These are phyloP conservation scores for Pythium aristosporum DNA, from an alignment of 352 stramenopile genomes.

Conservation along the genomic window DNA sequence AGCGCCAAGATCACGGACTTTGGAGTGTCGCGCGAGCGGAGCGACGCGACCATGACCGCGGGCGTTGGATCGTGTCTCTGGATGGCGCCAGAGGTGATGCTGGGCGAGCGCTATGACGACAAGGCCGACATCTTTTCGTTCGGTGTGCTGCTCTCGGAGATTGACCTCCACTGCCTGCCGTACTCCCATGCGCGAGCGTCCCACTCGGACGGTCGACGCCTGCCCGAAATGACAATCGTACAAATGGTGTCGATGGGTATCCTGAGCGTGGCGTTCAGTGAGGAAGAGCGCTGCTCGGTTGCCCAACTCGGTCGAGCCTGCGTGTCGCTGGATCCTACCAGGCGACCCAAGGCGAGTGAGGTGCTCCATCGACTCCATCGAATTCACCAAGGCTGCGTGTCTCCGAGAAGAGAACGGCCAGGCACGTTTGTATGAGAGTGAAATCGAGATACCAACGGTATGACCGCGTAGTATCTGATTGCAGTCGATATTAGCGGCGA, in stretches of 20 bases:
- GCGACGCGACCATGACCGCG: conserved; percentile 16
- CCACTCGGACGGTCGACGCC: conserved; percentile 2
- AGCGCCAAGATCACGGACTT: conserved; percentile 38
- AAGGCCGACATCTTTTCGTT: conserved; percentile 35
- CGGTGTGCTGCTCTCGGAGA: conserved; percentile 32
- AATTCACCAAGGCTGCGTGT: neutral
- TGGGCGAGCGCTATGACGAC: conserved; percentile 30
- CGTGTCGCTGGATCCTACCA: conserved; percentile 11
- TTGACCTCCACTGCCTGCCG: conserved; percentile 26
- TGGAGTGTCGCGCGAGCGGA: conserved; percentile 23
- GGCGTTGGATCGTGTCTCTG: conserved; percentile 25
- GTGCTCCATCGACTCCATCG: conserved; percentile 16
- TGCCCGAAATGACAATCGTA: conserved; percentile 14
- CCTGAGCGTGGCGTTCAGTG: conserved; percentile 17
- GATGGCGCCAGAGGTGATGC: conserved; percentile 37
- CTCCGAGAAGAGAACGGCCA: neutral
- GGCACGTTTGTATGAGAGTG: neutral
- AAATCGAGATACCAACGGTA: no score
- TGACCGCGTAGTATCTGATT: no score
- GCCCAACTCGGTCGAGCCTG: conserved; percentile 9
- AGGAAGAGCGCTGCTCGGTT: no score
- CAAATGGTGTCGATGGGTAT: conserved; percentile 19
- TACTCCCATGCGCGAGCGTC: conserved; percentile 21
- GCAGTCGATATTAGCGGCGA: no score
- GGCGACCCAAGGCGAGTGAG: conserved; percentile 12